Evolutionary conservation across 345 rosid species (phyloP), one percentile per base, ranked within the genome.

Genomic region (Brassica carinata): DNA sequence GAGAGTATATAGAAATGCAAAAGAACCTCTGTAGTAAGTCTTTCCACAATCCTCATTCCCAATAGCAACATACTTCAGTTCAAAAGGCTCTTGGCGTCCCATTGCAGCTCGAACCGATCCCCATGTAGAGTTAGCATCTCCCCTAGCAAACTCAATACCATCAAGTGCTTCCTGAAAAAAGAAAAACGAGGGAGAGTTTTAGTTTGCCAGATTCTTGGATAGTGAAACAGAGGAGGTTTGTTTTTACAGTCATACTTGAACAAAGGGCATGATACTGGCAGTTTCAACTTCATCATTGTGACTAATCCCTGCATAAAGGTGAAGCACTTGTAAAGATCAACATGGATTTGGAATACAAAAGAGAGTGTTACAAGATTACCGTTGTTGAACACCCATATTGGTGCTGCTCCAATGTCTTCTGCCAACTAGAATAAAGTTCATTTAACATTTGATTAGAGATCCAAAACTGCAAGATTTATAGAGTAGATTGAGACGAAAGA

Each of bases 11-110:
- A 77, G 65, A 33, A 40, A 67, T 72, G 68, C 84, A 83, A 69
- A 72, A 90, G 81, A 64, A 93, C 98, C 99, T 94, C 78, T 83
- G 82, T 94, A 96, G 77, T 94, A 86, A 78, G 86, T 91, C 87
- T 92, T 96, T 53, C 86, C 82, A 70, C 99, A 96, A 83, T 96
- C 99, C 75, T 94, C 98, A 73, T 96, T 96, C 51, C 99, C 98
- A 38, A 96, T 62, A 18, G 99, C 97, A 85, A 96, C 95, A 77
- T 94, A 92, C 88, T 78, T 92, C 76, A 96, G 88, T 77, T 96
- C 92, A 79, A 96, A 96, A 62, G 99, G 99, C 57, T 91, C 87
- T 7, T 90, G 89, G 70, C 92, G 98, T 76, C 99, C 99, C 98
- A 96, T 87, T 67, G 89, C 80, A 82, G 97, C 97, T 79, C 98